Evolutionary conservation across 176 grass and related monocot species (phyloP).

Genomic region (Alopecurus myosuroides): DNA sequence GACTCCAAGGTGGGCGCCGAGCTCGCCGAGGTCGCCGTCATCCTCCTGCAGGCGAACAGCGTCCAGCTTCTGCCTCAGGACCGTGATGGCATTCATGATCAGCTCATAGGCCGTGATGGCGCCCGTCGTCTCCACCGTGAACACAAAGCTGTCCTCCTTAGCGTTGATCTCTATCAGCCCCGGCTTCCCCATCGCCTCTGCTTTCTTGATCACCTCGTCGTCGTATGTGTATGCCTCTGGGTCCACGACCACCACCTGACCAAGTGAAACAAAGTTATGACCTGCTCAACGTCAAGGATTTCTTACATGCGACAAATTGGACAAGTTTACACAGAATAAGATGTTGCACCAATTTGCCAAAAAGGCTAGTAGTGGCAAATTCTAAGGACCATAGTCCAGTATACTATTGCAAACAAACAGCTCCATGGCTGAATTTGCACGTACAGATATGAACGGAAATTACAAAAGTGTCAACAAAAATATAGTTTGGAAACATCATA

Average conservation of each 20-base stretch:
- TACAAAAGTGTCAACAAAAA: background rate
- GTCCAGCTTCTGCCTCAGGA: conserved; percentile 83
- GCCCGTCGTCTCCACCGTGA: conserved; percentile 81
- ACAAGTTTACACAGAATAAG: background rate
- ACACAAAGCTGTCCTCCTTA: conserved; percentile 89
- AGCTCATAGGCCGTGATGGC: conserved; percentile 75
- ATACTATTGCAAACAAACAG: background rate
- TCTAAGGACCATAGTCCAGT: background rate
- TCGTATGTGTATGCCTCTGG: conserved; percentile 86
- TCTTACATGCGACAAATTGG: background rate
- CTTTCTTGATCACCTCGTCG: conserved; percentile 86
- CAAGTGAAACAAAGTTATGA: background rate
- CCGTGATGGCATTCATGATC: conserved; percentile 66
- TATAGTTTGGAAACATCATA: background rate
- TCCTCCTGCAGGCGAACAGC: conserved; percentile 81
- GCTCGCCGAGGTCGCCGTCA: conserved; percentile 58
- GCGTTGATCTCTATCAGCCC: conserved; percentile 75
- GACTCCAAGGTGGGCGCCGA: conserved; percentile 67
- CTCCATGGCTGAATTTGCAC: background rate
- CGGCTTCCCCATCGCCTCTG: conserved; percentile 85
- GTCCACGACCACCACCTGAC: conserved; percentile 59
- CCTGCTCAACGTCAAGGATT: background rate
- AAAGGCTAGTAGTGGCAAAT: background rate
- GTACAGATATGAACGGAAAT: background rate
- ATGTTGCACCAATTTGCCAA: background rate